Percentiles rank a stretch among this genome's conserved stretches.
phyloP scores from a whole-genome alignment of 495 filamentous ascomycete species.

The Aspergillus steynii region DNA sequence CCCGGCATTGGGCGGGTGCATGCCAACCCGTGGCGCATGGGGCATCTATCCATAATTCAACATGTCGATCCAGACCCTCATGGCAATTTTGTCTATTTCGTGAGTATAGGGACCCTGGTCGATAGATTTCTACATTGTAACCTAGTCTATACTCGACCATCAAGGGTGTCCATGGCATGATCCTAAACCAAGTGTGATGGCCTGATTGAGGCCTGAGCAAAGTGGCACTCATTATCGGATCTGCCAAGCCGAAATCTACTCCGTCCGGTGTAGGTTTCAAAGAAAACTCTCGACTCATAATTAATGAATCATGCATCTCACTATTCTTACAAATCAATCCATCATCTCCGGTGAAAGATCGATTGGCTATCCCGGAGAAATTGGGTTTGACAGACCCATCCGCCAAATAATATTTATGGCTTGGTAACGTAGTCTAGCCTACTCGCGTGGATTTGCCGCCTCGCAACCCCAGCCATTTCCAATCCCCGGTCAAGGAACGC shows the following conservation, averaged over 20 bases:
- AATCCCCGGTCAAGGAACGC: background rate
- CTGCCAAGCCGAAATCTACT: background rate
- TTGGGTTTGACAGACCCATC: background rate
- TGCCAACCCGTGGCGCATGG: background rate
- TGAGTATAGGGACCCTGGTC: background rate
- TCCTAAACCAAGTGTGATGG: background rate
- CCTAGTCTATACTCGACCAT: too few relatives aligned
- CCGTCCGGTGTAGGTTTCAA: too few relatives aligned
- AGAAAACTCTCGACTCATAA: background rate
- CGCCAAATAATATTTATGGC: background rate
- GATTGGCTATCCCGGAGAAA: background rate
- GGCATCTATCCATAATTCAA: background rate
- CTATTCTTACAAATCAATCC: background rate
- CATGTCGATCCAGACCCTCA: background rate
- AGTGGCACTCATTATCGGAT: background rate
- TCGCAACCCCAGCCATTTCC: background rate
- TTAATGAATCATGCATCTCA: background rate
- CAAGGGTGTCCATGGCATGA: background rate
- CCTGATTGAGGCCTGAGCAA: background rate
- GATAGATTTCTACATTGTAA: background rate
- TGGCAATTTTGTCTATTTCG: background rate
- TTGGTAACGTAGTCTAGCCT: background rate
- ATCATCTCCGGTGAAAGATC: background rate
- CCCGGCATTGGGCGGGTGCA: background rate
- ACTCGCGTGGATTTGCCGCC: background rate